Evolutionary conservation across 2,329 filamentous ascomycete species (phyloP), one percentile per base, ranked within the genome.

Genomic region (Alternaria arbusti): DNA sequence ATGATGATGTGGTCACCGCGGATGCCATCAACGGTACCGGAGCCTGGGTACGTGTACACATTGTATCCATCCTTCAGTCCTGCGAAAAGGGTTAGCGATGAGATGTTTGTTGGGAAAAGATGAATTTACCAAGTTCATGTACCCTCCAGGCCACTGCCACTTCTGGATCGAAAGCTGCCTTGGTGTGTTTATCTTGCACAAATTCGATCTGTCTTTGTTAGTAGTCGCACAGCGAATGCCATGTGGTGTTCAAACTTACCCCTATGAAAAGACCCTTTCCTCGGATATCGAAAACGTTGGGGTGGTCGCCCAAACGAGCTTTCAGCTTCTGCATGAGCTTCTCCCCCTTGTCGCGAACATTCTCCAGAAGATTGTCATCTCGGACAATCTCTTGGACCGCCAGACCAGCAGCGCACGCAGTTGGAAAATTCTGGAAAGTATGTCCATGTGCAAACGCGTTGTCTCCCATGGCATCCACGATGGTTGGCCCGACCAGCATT

Each of bases 1-100:
- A 94, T 71, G 25, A 94, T 83, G 36, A 93, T 81, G 75, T 92
- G 90, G 71, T 94, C 91, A 10, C 91, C 91, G 1, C 75, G 74
- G n/a, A 76, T 73, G 2, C 86, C 83, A 47, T 91, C 88, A 0
- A 82, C 86, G 0, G 88, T 88, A 1, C 90, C 90, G 0, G 81
- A 80, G 0, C 89, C 89, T 1, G 88, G 88, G 73, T 92, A 93
- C 3, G 92, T 72, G 4, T 84, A 85, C 65, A 91, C 86, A 58
- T 82, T 83, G 70, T 86, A 83, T 5, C 79, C 77, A 13, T 75
- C 65, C 51, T 76, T 72, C 64, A 84, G 75, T 23, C 80, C 83
- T 84, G 58, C 25, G 11, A 46, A 45, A 5, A 12, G n/a, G 6
- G 17, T 63, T 13, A 63, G 50, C 12, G 65, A 71, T 56, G 54